Evolutionary conservation across 495 filamentous ascomycete genomes (phyloP).

Genomic region (Aspergillus funiculosus): DNA sequence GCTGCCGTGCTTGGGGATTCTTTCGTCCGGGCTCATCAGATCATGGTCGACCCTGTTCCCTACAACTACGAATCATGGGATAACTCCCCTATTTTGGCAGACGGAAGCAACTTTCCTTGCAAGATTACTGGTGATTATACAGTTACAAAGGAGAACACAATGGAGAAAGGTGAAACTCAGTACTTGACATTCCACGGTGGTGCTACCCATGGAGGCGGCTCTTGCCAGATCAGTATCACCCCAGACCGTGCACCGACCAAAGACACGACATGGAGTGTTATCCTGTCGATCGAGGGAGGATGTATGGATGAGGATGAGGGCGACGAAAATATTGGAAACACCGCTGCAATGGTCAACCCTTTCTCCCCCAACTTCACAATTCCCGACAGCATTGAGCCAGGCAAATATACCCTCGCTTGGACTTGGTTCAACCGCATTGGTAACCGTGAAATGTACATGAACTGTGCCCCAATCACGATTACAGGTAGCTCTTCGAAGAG

Average conservation of each 20-base stretch:
- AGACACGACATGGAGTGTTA: constrained; percentile 61
- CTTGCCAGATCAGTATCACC: constrained; percentile 80
- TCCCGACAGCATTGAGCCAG: constrained; percentile 35
- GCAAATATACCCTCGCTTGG: constrained; percentile 70
- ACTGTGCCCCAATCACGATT: constrained; percentile 72
- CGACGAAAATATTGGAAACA: constrained; percentile 31
- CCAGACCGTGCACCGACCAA: constrained; percentile 58
- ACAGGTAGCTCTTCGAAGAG: constrained; percentile 44
- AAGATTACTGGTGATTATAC: constrained; percentile 41
- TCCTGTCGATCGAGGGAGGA: constrained; percentile 74
- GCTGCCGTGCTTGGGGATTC: constrained; percentile 45
- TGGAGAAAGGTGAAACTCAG: constrained; percentile 27
- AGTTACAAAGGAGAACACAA: constrained; percentile 25
- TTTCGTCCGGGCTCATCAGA: constrained; percentile 57
- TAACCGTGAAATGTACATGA: constrained; percentile 94
- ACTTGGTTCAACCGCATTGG: constrained; percentile 90
- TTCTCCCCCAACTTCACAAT: constrained; percentile 41
- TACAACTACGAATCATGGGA: constrained; percentile 48
- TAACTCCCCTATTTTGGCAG: constrained; percentile 54
- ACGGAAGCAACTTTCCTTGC: constrained; percentile 75
- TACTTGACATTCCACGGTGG: constrained; percentile 31
- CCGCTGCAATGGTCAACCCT: constrained; percentile 19
- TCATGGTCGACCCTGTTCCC: constrained; percentile 63
- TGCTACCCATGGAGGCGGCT: constrained; percentile 82
- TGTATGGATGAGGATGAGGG: constrained; percentile 60